Base-by-base conservation (phyloP, 1,284 basidiomycete genomes). In the Fomes fomentarius region DNA sequence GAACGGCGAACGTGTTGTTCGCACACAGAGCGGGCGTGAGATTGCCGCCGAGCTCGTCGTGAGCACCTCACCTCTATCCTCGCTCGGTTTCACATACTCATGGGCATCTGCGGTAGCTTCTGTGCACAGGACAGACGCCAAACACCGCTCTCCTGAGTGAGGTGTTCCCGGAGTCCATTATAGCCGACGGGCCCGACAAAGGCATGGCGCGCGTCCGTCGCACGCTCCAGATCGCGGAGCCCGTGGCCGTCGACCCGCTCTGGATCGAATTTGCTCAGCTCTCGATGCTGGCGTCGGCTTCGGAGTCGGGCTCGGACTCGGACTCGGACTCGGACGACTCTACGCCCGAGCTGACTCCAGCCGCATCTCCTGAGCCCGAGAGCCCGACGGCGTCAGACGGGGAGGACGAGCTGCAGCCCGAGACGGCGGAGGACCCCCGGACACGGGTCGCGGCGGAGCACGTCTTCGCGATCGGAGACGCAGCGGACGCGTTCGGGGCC, bases 91-190 rank as follows among this genome's bases (percentile, higher is more conserved):
- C 34, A 9, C 5, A 28, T 28, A n/a, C 40, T 50, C 19, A 17
- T 39, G 33, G 46, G 35, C 15, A 37, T 44, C 33, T n/a, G 31
- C 46, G n/a, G 39, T 45, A 90, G 85, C 77, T 93, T 14, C 73
- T 88, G 1, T 92, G 91, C 66, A 92, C 89, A 0, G 90, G 90
- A 7, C 89, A 91, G 70, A 76, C 72, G 33, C 88, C 89, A 17
- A 91, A 92, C 66, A 86, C 87, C 0, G 73, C 69, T 1, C 66
- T 92, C 35, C 71, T 93, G 24, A 70, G 67, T 25, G 63, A 67
- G 0, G 73, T 87, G 61, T 76, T 84, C 48, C 76, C 82, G 0
- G 63, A 72, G 2, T 76, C 79, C 1, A 75, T 91, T 40, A 75
- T 83, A 47, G 65, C 76, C 0, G 59, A 67, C 19, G 68, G 68